A percentile compares a stretch with the other conserved stretches of the same genome.
These are phyloP conservation scores for Xylariaceae sp. DNA, from an alignment of 2,329 filamentous ascomycete species.

Conservation along the genomic window DNA sequence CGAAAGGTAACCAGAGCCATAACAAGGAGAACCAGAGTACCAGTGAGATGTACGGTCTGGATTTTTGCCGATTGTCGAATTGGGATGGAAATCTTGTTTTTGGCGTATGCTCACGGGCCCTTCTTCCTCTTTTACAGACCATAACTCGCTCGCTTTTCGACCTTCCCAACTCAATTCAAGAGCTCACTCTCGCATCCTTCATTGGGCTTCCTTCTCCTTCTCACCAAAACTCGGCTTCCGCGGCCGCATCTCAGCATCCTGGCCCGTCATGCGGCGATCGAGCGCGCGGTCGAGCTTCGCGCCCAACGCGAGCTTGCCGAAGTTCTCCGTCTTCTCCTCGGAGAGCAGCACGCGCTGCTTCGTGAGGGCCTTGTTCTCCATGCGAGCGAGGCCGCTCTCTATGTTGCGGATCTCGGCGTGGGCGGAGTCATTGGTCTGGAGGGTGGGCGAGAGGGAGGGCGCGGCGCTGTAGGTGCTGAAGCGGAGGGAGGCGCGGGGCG, in stretches of 20 bases:
- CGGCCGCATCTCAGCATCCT: slow-evolving; percentile 79
- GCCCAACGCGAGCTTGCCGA: slow-evolving; percentile 81
- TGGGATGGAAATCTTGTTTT: background rate
- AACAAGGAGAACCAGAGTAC: slow-evolving; percentile 1
- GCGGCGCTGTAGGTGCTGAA: slow-evolving; percentile 57
- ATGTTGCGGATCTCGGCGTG: slow-evolving; percentile 61
- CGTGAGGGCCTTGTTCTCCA: slow-evolving; percentile 81
- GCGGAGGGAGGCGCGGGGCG: slow-evolving; percentile 50
- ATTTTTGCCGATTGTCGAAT: background rate
- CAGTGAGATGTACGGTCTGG: background rate
- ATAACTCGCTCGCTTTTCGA: no score
- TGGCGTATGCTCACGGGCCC: background rate
- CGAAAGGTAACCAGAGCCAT: background rate
- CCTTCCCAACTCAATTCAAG: background rate
- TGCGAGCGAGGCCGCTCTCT: slow-evolving; percentile 73
- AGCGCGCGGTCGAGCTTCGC: slow-evolving; percentile 88
- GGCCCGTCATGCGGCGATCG: slow-evolving; percentile 76
- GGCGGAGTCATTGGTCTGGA: slow-evolving; percentile 49
- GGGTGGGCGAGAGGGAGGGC: slow-evolving; percentile 54
- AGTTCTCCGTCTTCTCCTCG: slow-evolving; percentile 72
- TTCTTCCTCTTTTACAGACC: background rate
- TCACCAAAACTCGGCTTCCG: slow-evolving; percentile 38
- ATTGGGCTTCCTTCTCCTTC: slow-evolving; percentile 18
- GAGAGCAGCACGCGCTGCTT: slow-evolving; percentile 76
- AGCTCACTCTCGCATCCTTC: background rate